A percentile compares a stretch with the other conserved stretches of the same genome.
Conservation (phyloP, 106 monocot genomes). For the Posidonia australis region DNA sequence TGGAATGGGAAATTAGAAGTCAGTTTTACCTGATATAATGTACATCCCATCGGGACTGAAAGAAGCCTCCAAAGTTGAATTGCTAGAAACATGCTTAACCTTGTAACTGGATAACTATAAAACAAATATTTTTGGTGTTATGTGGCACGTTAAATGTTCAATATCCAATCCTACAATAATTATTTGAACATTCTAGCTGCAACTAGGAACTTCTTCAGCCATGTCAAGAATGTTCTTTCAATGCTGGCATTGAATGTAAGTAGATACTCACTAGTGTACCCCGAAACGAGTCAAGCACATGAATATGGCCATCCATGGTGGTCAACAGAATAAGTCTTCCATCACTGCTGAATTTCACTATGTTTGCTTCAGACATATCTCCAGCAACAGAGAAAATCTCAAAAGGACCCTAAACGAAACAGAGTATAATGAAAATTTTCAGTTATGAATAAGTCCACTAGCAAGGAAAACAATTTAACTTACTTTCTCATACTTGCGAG, state of each 20-base stretch:
- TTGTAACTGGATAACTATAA: constrained; percentile 68
- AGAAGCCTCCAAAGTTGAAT: constrained; percentile 85
- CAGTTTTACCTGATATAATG: constrained; percentile 60
- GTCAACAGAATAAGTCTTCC: constrained; percentile 84
- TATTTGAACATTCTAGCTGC: not conserved
- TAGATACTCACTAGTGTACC: constrained; percentile 54
- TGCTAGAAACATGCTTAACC: constrained; percentile 70
- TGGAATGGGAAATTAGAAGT: not conserved
- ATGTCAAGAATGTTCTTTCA: not conserved
- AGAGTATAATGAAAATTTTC: not conserved
- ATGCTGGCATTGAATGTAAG: not conserved
- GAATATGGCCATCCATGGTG: constrained; percentile 71
- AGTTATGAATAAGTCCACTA: not conserved
- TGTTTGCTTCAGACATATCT: constrained; percentile 77
- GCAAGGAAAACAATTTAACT: not conserved
- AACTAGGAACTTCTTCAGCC: not conserved
- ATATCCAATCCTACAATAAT: too few relatives aligned
- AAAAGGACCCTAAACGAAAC: constrained; percentile 71
- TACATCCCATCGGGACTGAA: constrained; percentile 87
- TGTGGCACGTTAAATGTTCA: not conserved
- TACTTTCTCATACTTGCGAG: constrained; percentile 74
- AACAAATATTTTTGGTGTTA: not conserved
- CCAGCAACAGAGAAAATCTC: constrained; percentile 72
- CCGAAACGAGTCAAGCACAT: constrained; percentile 87
- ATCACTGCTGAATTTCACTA: constrained; percentile 89